phyloP scores from a whole-genome alignment of 2,329 filamentous ascomycete species.

The Ascosphaera aggregata region DNA sequence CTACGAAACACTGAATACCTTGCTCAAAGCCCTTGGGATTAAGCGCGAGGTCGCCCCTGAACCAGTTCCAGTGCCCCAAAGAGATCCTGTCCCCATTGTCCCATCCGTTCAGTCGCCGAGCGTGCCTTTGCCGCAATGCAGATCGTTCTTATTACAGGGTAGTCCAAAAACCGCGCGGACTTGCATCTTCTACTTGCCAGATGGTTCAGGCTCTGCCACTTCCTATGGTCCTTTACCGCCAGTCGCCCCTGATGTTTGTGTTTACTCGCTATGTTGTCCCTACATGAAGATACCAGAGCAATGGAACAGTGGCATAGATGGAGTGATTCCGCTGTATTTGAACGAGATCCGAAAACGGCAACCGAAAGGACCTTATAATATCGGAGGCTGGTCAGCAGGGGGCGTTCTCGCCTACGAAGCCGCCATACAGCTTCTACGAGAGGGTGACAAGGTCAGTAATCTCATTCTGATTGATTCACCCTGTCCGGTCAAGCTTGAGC shows the following conservation, averaged over 20 bases:
- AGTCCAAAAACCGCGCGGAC: constrained; percentile 12
- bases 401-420: constrained; percentile 32
- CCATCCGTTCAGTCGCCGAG: constrained; percentile 10
- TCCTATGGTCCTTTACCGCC: constrained; percentile 17
- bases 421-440: constrained; percentile 23
- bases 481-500: constrained; percentile 32
- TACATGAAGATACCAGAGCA: constrained; percentile 47
- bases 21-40: not conserved
- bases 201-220: constrained; percentile 24
- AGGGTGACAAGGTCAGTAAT: constrained; percentile 25
- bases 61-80: not conserved
- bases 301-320: constrained; percentile 41
- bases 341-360: constrained; percentile 49
- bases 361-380: constrained; percentile 33
- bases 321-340: constrained; percentile 40
- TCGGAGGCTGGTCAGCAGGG: constrained; percentile 32
- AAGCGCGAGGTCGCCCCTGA: not conserved
- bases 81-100: constrained; percentile 2
- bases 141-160: constrained; percentile 19
- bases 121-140: not conserved
- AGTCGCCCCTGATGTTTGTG: constrained; percentile 24
- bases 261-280: constrained; percentile 40
- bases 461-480: constrained; percentile 30
- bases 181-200: constrained; percentile 23
- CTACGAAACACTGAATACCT: not conserved